Percentiles rank a stretch among this genome's conserved stretches.
Evolutionary conservation across 306 rosid species (phyloP).

Genomic region (Cicer yamashitae): DNA sequence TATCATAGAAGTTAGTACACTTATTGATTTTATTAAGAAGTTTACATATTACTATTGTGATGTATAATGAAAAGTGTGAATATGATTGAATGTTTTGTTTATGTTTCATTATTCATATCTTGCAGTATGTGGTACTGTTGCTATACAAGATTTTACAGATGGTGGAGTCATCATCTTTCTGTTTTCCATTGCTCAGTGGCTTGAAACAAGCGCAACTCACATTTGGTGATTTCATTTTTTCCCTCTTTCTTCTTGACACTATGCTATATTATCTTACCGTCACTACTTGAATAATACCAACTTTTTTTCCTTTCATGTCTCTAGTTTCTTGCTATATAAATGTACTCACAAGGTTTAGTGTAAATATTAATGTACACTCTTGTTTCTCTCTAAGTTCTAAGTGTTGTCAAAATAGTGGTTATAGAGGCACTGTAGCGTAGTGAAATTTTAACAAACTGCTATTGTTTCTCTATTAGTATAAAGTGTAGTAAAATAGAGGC

Average conservation of each 20-base stretch:
- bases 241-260: not conserved
- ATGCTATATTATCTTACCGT: not conserved
- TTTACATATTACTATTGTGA: not conserved
- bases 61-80: not conserved
- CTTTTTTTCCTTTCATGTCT: not conserved
- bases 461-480: too few species aligned
- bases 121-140: slow-evolving; percentile 77
- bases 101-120: slow-evolving; percentile 16
- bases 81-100: slow-evolving; percentile 1
- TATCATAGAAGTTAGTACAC: too few species aligned
- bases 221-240: slow-evolving; percentile 37
- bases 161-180: slow-evolving; percentile 83
- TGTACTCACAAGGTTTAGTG: not conserved
- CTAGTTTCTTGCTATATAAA: not conserved
- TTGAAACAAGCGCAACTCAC: slow-evolving; percentile 79
- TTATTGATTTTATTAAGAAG: too few species aligned
- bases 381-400: not conserved
- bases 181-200: slow-evolving; percentile 88
- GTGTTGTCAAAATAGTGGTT: too few species aligned
- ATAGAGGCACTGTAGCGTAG: too few species aligned
- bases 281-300: not conserved
- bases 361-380: not conserved
- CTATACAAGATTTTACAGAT: slow-evolving; percentile 77
- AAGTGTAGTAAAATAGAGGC: too few species aligned
- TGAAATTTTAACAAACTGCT: too few species aligned